phyloP scores from a whole-genome alignment of 345 rosid genomes.

The Jatropha curcas region DNA sequence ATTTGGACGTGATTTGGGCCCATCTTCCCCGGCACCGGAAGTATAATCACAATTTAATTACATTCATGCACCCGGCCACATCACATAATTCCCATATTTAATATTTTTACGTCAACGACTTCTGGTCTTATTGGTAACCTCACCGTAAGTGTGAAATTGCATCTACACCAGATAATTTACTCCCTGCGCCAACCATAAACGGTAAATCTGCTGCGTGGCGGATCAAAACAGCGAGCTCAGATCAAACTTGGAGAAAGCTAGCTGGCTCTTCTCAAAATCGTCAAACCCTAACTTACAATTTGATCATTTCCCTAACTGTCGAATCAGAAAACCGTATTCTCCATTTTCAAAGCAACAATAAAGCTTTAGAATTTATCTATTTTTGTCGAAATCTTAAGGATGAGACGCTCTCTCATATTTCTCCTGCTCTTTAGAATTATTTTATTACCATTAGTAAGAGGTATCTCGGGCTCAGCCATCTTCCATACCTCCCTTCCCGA shows the following conservation, averaged over 20 bases:
- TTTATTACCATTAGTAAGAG: conserved; percentile 37
- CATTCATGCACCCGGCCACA: too few relatives aligned
- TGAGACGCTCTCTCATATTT: conserved; percentile 49
- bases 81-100: too few relatives aligned
- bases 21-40: too few relatives aligned
- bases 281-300: neutral
- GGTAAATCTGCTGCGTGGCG: neutral
- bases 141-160: conserved; percentile 1
- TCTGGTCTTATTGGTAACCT: too few relatives aligned
- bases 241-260: neutral
- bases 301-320: neutral
- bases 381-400: conserved; percentile 12
- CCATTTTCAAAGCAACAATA: neutral
- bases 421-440: conserved; percentile 36
- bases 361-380: neutral
- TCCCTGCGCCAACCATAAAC: neutral
- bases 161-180: neutral
- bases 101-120: too few relatives aligned
- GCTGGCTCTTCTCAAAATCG: neutral
- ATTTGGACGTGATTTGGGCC: too few relatives aligned
- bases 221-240: neutral
- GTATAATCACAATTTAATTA: too few relatives aligned
- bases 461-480: conserved; percentile 38
- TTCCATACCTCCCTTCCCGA: conserved; percentile 37
- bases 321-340: neutral